These are phyloP conservation scores for Eucalyptus marginata DNA, from an alignment of 345 rosid genomes.

Conservation along the genomic window DNA sequence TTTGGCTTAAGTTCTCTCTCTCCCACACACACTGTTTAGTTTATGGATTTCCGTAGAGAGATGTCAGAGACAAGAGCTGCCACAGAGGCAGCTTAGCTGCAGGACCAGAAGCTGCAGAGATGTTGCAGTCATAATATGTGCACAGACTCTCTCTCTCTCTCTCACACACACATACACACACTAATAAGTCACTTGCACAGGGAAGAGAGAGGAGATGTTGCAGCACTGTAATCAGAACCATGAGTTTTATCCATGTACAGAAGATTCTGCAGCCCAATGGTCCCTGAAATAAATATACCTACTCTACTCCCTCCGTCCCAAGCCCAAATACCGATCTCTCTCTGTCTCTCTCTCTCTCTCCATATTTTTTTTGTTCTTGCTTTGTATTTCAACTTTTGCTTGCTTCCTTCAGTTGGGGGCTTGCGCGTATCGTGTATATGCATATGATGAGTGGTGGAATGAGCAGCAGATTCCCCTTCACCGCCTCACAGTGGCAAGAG, in stretches of 20 bases:
- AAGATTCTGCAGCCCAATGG: constrained; percentile 59
- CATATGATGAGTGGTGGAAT: constrained; percentile 15
- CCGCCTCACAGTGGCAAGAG: constrained; percentile 83
- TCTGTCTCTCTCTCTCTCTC: background rate
- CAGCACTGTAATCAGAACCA: constrained; percentile 47
- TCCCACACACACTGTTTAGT: constrained; percentile 1
- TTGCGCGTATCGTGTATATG: background rate
- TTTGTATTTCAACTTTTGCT: background rate
- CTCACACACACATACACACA: background rate
- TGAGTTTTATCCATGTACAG: constrained; percentile 44
- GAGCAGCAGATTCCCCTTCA: constrained; percentile 50
- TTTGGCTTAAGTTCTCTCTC: constrained; percentile 1
- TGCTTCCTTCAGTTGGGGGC: background rate
- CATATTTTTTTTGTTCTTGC: background rate
- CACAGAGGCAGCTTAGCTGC: constrained; percentile 25
- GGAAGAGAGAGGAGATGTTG: background rate
- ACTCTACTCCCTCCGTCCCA: constrained; percentile 6
- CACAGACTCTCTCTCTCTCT: background rate
- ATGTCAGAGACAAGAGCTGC: constrained; percentile 77
- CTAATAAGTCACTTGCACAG: background rate
- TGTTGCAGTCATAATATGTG: background rate
- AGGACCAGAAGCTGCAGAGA: constrained; percentile 27
- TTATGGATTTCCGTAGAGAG: constrained; percentile 61
- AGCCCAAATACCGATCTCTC: background rate
- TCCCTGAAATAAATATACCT: constrained; percentile 65